Conservation (phyloP, 2,329 filamentous ascomycete genomes). For the Pleoardoris graminearum region DNA sequence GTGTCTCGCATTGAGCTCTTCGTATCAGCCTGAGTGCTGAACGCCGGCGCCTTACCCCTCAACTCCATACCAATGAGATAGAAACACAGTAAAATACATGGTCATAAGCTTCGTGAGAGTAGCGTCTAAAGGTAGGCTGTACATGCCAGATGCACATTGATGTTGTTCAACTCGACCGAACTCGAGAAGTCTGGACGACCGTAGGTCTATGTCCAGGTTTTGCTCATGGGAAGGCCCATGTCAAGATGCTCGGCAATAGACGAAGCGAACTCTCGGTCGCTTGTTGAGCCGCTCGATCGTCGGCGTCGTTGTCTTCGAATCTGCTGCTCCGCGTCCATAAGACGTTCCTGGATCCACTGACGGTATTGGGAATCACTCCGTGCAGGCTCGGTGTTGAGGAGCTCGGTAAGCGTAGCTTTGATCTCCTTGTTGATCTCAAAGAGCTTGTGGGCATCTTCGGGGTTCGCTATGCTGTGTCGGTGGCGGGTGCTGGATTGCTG, state of each 20-base stretch:
- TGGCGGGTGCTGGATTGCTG: conserved; percentile 18
- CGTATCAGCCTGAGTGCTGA: conserved; percentile 30
- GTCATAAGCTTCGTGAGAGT: conserved; percentile 1
- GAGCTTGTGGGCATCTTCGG: conserved; percentile 51
- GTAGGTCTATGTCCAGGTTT: conserved; percentile 31
- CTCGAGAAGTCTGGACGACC: neutral
- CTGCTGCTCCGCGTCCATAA: conserved; percentile 60
- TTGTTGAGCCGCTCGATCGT: conserved; percentile 39
- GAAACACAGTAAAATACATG: conserved; percentile 9
- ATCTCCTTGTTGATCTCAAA: conserved; percentile 57
- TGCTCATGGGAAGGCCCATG: conserved; percentile 30
- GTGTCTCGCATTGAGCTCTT: conserved; percentile 37
- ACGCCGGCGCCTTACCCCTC: conserved; percentile 16
- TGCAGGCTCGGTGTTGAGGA: conserved; percentile 58
- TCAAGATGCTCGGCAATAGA: conserved; percentile 43
- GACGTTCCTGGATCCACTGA: conserved; percentile 55
- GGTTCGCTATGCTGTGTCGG: conserved; percentile 30
- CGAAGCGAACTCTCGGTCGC: conserved; percentile 40
- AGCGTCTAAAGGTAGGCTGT: neutral
- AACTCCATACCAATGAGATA: conserved; percentile 4
- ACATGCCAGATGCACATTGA: neutral
- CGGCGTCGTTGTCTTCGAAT: conserved; percentile 49
- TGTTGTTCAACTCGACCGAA: neutral
- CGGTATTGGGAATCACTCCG: conserved; percentile 51
- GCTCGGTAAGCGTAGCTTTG: conserved; percentile 57